Conservation (phyloP, 1,139 yeast genomes). For the Geotrichum phurueaensis region DNA sequence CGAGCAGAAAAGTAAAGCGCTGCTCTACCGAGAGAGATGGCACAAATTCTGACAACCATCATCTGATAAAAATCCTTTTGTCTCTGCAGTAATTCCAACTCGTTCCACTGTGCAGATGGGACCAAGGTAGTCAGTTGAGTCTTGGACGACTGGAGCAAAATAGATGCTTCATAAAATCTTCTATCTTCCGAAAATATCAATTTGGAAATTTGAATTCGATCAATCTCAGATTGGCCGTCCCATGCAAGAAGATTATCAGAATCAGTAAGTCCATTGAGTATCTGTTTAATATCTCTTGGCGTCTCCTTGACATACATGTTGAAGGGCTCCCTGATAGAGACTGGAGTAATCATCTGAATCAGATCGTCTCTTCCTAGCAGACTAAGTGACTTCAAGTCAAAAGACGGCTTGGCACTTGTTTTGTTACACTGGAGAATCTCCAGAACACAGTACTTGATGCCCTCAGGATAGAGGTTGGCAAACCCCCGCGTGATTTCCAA, state of each 20-base stretch:
- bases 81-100: conserved; percentile 50
- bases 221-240: conserved; percentile 66
- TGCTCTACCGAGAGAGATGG: conserved; percentile 75
- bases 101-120: conserved; percentile 41
- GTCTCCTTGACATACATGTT: conserved; percentile 16
- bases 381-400: conserved; percentile 53
- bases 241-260: conserved; percentile 50
- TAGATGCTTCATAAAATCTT: conserved; percentile 70
- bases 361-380: conserved; percentile 67
- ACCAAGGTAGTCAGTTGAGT: conserved; percentile 45
- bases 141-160: conserved; percentile 63
- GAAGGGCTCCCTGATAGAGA: conserved; percentile 10
- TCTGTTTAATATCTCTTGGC: conserved; percentile 45
- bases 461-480: conserved; percentile 68
- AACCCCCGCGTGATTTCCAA: conserved; percentile 37
- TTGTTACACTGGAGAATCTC: conserved; percentile 46
- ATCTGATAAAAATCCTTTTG: conserved; percentile 62
- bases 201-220: conserved; percentile 58
- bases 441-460: conserved; percentile 59
- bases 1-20: conserved; percentile 65
- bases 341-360: conserved; percentile 25
- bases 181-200: conserved; percentile 73
- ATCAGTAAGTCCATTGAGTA: conserved; percentile 45
- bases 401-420: conserved; percentile 36
- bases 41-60: conserved; percentile 65